phyloP scores from a whole-genome alignment of 805 yeast genomes.

The Alloascoidea hylecoeti region DNA sequence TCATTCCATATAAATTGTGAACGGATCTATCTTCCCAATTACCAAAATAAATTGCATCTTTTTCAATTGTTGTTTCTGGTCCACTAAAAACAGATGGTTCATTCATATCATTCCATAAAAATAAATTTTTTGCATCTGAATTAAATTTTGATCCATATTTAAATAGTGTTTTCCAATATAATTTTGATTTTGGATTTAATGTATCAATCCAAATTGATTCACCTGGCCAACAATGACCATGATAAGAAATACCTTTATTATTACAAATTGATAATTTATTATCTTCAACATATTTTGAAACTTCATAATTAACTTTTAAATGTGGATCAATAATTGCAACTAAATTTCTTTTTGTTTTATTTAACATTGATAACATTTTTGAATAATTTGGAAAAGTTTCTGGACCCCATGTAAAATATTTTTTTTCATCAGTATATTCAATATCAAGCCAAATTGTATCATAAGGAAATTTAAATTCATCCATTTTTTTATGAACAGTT shows the following conservation, averaged over 20 bases:
- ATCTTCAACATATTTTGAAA: conserved; percentile 37
- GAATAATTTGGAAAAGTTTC: conserved; percentile 64
- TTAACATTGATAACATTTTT: conserved; percentile 50
- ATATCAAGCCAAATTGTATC: conserved; percentile 93
- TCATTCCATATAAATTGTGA: conserved; percentile 74
- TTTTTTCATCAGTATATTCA: conserved; percentile 77
- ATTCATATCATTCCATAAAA: conserved; percentile 96
- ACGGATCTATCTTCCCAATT: conserved; percentile 84
- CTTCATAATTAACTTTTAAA: conserved; percentile 53
- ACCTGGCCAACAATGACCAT: conserved; percentile 98
- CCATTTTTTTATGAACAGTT: conserved; percentile 57
- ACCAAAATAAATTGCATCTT: conserved; percentile 65
- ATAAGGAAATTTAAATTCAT: conserved; percentile 60
- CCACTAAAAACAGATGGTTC: conserved; percentile 95
- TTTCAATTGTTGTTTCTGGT: conserved; percentile 85
- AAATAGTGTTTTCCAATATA: conserved; percentile 46
- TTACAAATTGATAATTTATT: conserved; percentile 32
- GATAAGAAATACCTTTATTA: conserved; percentile 32
- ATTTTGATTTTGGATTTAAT: conserved; percentile 44
- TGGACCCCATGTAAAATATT: conserved; percentile 85
- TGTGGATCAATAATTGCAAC: conserved; percentile 90
- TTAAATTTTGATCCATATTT: conserved; percentile 29
- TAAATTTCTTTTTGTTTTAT: conserved; percentile 61
- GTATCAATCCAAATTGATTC: conserved; percentile 91
- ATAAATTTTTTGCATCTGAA: conserved; percentile 46